phyloP scores from a whole-genome alignment of 768 basidiomycete species.

The Dioszegia hungarica region DNA sequence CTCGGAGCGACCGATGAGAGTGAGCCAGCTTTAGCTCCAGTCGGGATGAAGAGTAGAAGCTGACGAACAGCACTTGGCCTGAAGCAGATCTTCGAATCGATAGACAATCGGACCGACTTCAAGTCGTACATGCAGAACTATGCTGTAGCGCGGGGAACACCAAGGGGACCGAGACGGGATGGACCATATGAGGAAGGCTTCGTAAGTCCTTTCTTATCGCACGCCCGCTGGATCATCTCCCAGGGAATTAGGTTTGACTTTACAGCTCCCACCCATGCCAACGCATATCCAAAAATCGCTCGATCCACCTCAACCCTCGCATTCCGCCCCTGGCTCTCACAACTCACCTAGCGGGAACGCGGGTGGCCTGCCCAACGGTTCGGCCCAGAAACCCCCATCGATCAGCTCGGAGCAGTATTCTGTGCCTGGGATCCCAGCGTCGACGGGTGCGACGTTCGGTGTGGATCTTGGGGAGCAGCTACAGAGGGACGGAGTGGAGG shows the following conservation, averaged over 20 bases:
- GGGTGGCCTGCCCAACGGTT: not conserved
- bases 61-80: slow-evolving; percentile 61
- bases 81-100: slow-evolving; percentile 79
- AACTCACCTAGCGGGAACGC: slow-evolving; percentile 31
- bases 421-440: slow-evolving; percentile 33
- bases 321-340: slow-evolving; percentile 6
- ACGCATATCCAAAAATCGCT: slow-evolving; percentile 38
- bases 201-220: slow-evolving; percentile 57
- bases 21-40: slow-evolving; percentile 24
- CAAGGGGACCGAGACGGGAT: slow-evolving; percentile 74
- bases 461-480: slow-evolving; percentile 90
- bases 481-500: slow-evolving; percentile 80
- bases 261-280: slow-evolving; percentile 47
- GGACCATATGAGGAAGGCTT: slow-evolving; percentile 89
- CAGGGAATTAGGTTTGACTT: too few relatives aligned
- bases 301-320: not conserved
- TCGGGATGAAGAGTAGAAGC: not conserved
- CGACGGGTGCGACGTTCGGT: slow-evolving; percentile 71
- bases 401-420: slow-evolving; percentile 20
- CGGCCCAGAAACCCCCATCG: slow-evolving; percentile 9
- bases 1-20: slow-evolving; percentile 46
- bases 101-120: slow-evolving; percentile 93
- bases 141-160: slow-evolving; percentile 71
- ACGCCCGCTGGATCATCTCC: not conserved
- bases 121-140: slow-evolving; percentile 97